Evolutionary conservation across 2,329 filamentous ascomycete species (phyloP).

Genomic region (Fusarium succisae): DNA sequence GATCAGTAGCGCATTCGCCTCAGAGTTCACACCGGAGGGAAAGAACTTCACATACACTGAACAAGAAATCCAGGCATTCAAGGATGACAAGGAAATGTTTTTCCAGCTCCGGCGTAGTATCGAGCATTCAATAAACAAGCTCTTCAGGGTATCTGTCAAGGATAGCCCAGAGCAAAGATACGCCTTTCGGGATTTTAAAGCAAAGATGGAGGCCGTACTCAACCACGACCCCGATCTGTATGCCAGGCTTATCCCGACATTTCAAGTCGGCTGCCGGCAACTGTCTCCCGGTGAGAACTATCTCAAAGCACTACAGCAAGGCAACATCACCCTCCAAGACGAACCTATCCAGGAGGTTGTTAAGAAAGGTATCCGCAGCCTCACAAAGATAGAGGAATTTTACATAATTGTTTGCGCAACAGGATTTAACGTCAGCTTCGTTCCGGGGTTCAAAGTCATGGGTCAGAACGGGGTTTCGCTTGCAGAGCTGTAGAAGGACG

Average conservation of each 20-base stretch:
- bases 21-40: background rate
- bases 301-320: background rate
- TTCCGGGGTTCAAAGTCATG: background rate
- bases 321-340: background rate
- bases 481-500: background rate
- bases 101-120: background rate
- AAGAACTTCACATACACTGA: background rate
- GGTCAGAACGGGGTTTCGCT: background rate
- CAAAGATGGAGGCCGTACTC: background rate
- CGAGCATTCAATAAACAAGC: background rate
- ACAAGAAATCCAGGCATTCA: background rate
- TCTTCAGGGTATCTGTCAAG: background rate
- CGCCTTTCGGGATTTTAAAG: background rate
- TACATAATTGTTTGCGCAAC: conserved; percentile 6
- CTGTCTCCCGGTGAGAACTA: conserved; percentile 3
- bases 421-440: background rate
- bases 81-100: background rate
- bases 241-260: background rate
- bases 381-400: background rate
- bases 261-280: background rate
- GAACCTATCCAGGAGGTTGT: background rate
- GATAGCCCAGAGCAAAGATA: background rate
- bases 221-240: background rate
- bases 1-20: background rate
- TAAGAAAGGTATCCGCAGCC: background rate